A percentile compares a stretch with the other conserved stretches of the same genome.
Conservation (phyloP, 331 rosid genomes). For the Quercus tomentella region DNA sequence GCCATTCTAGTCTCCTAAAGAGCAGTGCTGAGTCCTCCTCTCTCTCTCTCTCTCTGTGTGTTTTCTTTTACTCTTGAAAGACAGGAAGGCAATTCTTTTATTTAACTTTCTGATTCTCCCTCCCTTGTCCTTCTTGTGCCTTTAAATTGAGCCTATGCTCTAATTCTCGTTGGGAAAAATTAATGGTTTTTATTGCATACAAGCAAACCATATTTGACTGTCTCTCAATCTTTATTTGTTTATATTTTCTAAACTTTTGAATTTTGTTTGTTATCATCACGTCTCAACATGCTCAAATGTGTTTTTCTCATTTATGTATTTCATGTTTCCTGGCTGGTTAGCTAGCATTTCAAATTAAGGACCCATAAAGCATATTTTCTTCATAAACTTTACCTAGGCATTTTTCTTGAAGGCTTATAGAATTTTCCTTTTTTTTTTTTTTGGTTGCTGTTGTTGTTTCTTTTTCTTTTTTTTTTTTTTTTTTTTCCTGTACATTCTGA, state of each 20-base stretch:
- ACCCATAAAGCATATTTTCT: neutral
- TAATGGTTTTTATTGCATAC: neutral
- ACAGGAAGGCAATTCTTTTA: too few species aligned
- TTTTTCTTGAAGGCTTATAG: neutral
- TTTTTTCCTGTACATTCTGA: slow-evolving; percentile 5
- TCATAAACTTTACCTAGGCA: neutral
- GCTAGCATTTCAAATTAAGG: neutral
- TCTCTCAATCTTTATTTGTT: neutral
- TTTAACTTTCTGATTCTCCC: too few species aligned
- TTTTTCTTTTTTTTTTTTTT: neutral
- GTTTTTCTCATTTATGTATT: neutral
- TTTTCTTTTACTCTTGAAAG: too few species aligned
- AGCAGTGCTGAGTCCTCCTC: too few species aligned
- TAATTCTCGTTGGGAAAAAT: neutral
- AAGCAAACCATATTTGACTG: neutral
- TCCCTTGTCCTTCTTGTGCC: too few species aligned
- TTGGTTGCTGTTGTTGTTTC: too few species aligned
- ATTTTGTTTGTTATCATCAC: neutral
- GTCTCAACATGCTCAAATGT: neutral
- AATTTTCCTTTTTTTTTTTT: neutral
- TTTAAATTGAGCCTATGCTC: too few species aligned
- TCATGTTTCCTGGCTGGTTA: neutral
- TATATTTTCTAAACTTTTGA: neutral
- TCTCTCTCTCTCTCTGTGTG: too few species aligned
- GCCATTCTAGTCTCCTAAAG: too few species aligned